Evolutionary conservation across 1,284 basidiomycete genomes (phyloP), one percentile per base, ranked within the genome.

Genomic region (Chiua sp.): DNA sequence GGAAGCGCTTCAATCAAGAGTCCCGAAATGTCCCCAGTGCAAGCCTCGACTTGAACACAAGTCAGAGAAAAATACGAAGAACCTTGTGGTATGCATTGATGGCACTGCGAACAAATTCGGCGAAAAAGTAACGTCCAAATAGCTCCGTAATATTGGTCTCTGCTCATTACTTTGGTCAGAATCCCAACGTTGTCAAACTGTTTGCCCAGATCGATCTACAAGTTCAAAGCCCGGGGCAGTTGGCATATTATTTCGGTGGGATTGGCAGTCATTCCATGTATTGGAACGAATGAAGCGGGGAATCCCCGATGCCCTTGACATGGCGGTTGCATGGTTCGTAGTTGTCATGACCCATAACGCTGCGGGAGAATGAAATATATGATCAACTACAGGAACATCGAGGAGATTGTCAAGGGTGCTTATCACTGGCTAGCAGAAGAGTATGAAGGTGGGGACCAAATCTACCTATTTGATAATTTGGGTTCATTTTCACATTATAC

Each of bases 371-470:
- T 5, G 2, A 18, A 22, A 35, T 16, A 39, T 1, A 44, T n/a
- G n/a, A n/a, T n/a, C 23, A 16, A 0, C 22, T 39, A 39, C 37
- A 70, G 68, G 69, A 72, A 59, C n/a, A 59, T 62, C 58, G 63
- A 62, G 64, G 76, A 63, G 64, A 71, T 56, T 7, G 61, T 65
- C 47, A 75, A 73, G 37, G 61, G 65, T 46, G 79, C 73, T 0
- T 81, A 82, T 64, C 65, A 70, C 5, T 82, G 80, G 80, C 59
- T 81, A 6, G 71, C 78, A 6, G 67, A 73, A n/a, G 66, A 61
- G 22, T 81, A 81, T 60, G 47, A 65, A 23, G 60, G 64, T 13
- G 77, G 37, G 37, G 37, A 39, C 16, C 37, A 39, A 39, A 39
- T 39, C n/a, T 39, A 39, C 13, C 65, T 82, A 3, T 80, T 82